phyloP scores from a whole-genome alignment of 2,329 filamentous ascomycete genomes.

The Nemania sp. region DNA sequence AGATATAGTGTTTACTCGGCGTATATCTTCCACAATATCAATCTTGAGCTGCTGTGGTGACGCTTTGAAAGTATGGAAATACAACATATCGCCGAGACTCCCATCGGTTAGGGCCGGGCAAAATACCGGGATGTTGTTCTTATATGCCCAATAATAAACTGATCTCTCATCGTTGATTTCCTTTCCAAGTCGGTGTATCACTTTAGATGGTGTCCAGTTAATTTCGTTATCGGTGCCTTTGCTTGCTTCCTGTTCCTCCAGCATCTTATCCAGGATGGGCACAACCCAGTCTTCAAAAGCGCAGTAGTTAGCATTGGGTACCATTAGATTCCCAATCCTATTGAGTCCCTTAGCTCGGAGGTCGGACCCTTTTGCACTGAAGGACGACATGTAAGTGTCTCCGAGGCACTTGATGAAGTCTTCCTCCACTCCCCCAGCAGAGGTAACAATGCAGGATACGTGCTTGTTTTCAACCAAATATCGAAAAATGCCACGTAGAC shows the following conservation, averaged over 20 bases:
- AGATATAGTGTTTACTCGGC: constrained; percentile 90
- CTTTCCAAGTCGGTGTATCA: constrained; percentile 89
- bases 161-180: constrained; percentile 94
- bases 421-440: constrained; percentile 94
- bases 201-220: constrained; percentile 92
- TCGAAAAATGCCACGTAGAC: constrained; percentile 88
- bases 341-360: constrained; percentile 90
- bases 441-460: constrained; percentile 93
- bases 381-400: constrained; percentile 91
- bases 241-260: constrained; percentile 89
- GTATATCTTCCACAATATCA: constrained; percentile 94
- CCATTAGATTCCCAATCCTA: constrained; percentile 93
- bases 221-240: constrained; percentile 74
- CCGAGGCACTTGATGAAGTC: constrained; percentile 99
- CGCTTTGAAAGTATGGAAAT: constrained; percentile 95
- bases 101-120: constrained; percentile 96
- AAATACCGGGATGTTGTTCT: constrained; percentile 97
- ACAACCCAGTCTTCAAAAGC: constrained; percentile 98
- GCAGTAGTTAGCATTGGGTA: constrained; percentile 98
- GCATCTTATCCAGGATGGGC: constrained; percentile 93
- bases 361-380: constrained; percentile 79
- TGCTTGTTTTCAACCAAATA: constrained; percentile 95
- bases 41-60: constrained; percentile 84
- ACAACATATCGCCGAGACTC: constrained; percentile 96
- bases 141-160: constrained; percentile 97